Base-by-base conservation (phyloP, 257 asterid genomes). In the Jaltomata sinuosa region DNA sequence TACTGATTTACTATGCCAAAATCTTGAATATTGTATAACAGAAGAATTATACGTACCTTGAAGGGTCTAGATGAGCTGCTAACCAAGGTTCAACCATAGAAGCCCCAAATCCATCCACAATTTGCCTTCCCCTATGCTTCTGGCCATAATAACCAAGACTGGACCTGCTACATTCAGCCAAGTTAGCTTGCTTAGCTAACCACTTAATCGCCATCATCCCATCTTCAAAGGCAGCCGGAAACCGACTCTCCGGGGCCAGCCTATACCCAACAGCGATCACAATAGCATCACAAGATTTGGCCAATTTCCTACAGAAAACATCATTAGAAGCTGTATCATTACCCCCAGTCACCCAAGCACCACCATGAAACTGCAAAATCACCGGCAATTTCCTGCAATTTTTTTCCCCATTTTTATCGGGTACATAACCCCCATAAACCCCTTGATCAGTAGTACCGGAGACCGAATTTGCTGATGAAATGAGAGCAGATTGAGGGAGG, bases 31-130 rank as follows among this genome's bases (percentile, higher is more conserved):
- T 40, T 25, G 59, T 16, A 18, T 4, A 82, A 15, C 69, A 62
- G 6, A 29, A 3, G 62, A 15, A 38, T 50, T 27, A 4, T 55
- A 31, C n/a, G n/a, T 88, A 94, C 98, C 98, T 94, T 12, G 95
- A 93, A 49, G 87, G 92, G 80, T 93, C 98, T n/a, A 89, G 97
- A 86, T 94, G 98, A 89, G 98, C 94, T 87, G 97, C 97, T 88
- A 94, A 84, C 98, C 98, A 94, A 1, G 98, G 98, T 68, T 93
- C 98, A 67, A 87, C 92, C 91, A 90, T 89, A 11, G 90, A 85
- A 3, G 91, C 85, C 59, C 96, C 96, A 82, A 92, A 93, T 14
- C 96, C 98, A 87, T 94, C 97, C 53, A 90, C 94, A 80, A 94
- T 93, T 85, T 92, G 93, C 89, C 88, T 78, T 92, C 94, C 87